phyloP scores from a whole-genome alignment of 2,329 filamentous ascomycete genomes.

The Ophiostoma himal-ulmi region DNA sequence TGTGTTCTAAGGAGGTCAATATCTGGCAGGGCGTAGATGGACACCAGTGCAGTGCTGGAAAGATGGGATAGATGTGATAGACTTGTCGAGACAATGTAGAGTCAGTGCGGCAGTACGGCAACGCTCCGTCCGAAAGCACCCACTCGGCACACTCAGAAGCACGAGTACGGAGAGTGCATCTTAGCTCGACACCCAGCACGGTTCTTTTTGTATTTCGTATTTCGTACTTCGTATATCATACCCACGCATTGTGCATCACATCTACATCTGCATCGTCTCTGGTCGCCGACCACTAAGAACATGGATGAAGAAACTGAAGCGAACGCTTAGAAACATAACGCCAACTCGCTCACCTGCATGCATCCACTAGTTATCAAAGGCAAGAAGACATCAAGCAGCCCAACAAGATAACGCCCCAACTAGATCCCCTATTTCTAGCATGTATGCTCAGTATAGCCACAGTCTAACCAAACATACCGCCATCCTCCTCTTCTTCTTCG shows the following conservation, averaged over 20 bases:
- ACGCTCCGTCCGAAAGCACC: not conserved
- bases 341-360: conserved; percentile 1
- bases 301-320: not conserved
- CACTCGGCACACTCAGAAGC: not conserved
- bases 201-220: not conserved
- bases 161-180: not conserved
- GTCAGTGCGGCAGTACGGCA: not conserved
- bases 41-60: no score
- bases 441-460: not conserved
- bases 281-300: not conserved
- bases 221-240: not conserved
- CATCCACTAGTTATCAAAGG: not conserved
- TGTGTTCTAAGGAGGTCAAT: not conserved
- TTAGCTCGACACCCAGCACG: not conserved
- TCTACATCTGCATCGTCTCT: not conserved
- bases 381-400: not conserved
- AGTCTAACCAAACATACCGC: conserved; percentile 28
- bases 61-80: no score
- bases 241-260: not conserved
- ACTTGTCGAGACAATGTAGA: not conserved
- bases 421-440: not conserved
- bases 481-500: conserved; percentile 50
- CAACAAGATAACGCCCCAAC: not conserved
- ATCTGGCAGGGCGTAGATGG: not conserved
- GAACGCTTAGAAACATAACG: not conserved